Evolutionary conservation across 163 green algal genomes (phyloP).

Genomic region (Coccomyxa subellipsoidea): DNA sequence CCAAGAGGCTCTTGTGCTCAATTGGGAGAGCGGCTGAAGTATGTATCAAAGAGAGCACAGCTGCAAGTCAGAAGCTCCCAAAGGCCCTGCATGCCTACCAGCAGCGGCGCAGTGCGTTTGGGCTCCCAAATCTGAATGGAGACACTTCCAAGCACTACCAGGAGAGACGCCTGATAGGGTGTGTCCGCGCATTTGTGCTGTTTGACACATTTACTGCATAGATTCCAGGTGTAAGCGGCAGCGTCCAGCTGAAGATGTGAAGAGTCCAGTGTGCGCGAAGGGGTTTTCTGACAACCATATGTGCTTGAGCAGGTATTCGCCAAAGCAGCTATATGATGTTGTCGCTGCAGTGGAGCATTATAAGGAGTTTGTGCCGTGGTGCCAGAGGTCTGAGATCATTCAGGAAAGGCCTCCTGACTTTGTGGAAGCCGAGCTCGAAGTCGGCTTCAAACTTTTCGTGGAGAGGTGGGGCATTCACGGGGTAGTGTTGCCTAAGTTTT

Average conservation of each 20-base stretch:
- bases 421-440: conserved; percentile 90
- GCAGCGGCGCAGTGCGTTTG: background rate
- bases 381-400: conserved; percentile 60
- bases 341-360: conserved; percentile 87
- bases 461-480: conserved; percentile 76
- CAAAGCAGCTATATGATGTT: conserved; percentile 82
- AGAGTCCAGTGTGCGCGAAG: too few relatives aligned
- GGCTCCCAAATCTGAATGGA: conserved; percentile 1
- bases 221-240: too few relatives aligned
- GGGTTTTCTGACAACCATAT: too few relatives aligned
- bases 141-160: conserved; percentile 45
- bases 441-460: conserved; percentile 90
- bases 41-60: background rate
- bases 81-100: background rate
- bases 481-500: too few relatives aligned
- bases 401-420: conserved; percentile 26
- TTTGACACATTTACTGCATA: too few relatives aligned
- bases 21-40: background rate
- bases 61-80: background rate
- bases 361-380: conserved; percentile 91
- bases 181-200: conserved; percentile 9
- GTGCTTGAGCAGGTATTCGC: conserved; percentile 83
- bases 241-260: too few relatives aligned
- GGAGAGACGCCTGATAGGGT: conserved; percentile 58
- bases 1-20: background rate